Evolutionary conservation across 352 stramenopile species (phyloP), one percentile per base, ranked within the genome.

Genomic region (Peronospora destructor): DNA sequence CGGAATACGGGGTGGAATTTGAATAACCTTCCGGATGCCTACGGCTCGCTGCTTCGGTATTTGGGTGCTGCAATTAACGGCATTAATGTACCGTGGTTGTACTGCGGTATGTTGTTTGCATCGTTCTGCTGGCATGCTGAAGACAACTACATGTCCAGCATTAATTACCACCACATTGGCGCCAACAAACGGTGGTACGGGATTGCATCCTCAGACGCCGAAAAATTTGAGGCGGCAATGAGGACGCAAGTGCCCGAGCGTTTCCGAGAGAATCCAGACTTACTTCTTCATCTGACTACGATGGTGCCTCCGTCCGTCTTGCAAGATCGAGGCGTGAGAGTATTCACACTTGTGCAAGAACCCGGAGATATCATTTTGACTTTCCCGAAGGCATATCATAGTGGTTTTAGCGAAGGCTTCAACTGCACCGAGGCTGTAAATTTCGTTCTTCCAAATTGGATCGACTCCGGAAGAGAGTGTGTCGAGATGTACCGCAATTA

Each of bases 121-220:
- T 97, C 95, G 1, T 99, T 99, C 63, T 98, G 89, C 62, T 99
- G 95, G 95, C 96, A 99, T 65, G 97, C 92, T 23, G 96, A 99
- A 70, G 96, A 99, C 68, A 98, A 99, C 67, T 98, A 98, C 76
- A 93, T 99, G 66, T 98, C 98, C 62, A 97, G 84, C 41, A 97
- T 99, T 56, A 99, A 99, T 65, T 99, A 99, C 70, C 88, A 98
- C 54, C 95, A 99, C 66, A 67, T 84, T 12, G 96, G 96, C 4
- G 91, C 87, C 9, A 90, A 94, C 16, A 99, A 99, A 59, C 90
- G 95, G 40, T 99, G 96, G 96, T 98, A 98, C 52, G 79, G 79
- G 13, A 79, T 91, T 25, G 73, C 79, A 19, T 77, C 75, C 2
- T 57, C 59, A 0, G 61, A 84, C 33, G 78, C 71, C 16, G 56